Base-by-base conservation (phyloP, 169 alveolate genomes). In the Cryptosporidium xiaoi region DNA sequence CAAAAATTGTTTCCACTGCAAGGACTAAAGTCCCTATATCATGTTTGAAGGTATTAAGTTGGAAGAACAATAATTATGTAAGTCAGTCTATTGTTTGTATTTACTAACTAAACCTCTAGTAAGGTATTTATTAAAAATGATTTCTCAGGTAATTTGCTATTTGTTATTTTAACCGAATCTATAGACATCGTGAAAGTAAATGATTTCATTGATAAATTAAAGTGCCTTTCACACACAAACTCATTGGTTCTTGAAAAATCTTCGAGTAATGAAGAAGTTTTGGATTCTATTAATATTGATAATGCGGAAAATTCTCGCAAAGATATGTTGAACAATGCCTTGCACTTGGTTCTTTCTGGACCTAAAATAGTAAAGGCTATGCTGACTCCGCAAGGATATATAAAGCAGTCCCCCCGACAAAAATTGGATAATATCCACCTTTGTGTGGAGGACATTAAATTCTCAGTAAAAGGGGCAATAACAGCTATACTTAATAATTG, bases 41-140 rank as follows among this genome's bases (percentile, higher is more conserved):
- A 10, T 20, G n/a, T 64, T 65, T 16, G 15, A 67, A 67, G 18
- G 53, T 1, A 3, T 24, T 67, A 10, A 67, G n/a, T 16, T 67
- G 82, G 82, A 36, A 18, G 33, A 36, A 5, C 20, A 24, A 29
- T 16, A 36, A 67, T 67, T 50, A 58, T 58, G 82, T 67, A 67
- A 50, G 82, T 67, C 2, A 12, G 18, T 6, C 3, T 6, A 18
- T 33, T 34, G 44, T 8, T 40, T 40, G 10, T 40, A 40, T 40
- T 24, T 3, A 40, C 48, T 40, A 40, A 40, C 48, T 40, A 8
- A 40, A 27, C 64, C 1, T 27, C 12, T 55, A 55, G 64, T 6
- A 27, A 55, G 36, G 64, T 20, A 20, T 20, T 20, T 55, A 27
- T 20, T 55, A 20, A 55, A 8, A 55, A 20, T 55, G 27, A 20